These are phyloP conservation scores for Saccharomycopsis synnaedendra DNA, from an alignment of 805 yeast species.

Conservation along the genomic window DNA sequence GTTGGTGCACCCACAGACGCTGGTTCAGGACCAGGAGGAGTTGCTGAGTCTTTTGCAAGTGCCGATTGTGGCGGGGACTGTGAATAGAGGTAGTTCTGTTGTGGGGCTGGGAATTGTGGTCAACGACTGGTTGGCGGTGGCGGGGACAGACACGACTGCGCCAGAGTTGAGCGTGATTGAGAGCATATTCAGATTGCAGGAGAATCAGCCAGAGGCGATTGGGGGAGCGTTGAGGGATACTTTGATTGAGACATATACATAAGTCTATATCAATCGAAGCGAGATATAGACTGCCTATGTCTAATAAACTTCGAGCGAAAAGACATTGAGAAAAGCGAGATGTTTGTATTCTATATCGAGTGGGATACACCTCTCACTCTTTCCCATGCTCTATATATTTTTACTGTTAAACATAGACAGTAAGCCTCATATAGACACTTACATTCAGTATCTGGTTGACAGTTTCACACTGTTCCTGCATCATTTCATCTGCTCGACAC, in stretches of 20 bases:
- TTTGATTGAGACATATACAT: conserved; percentile 83
- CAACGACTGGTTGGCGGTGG: conserved; percentile 94
- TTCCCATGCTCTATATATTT: too few relatives aligned
- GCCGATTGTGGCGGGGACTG: conserved; percentile 97
- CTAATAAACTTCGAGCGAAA: too few relatives aligned
- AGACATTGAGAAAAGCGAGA: too few relatives aligned
- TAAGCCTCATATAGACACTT: too few relatives aligned
- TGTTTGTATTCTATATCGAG: too few relatives aligned
- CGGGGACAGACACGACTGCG: conserved; percentile 97
- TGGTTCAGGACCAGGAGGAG: conserved; percentile 97
- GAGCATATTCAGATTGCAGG: conserved; percentile 88
- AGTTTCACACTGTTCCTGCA: too few relatives aligned
- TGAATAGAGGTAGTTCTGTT: conserved; percentile 93
- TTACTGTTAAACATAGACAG: too few relatives aligned
- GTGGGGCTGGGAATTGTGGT: conserved; percentile 99
- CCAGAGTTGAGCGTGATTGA: conserved; percentile 96
- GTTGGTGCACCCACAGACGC: conserved; percentile 94
- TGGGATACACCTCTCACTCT: too few relatives aligned
- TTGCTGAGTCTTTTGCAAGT: conserved; percentile 89
- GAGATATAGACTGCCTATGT: too few relatives aligned
- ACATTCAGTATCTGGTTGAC: too few relatives aligned
- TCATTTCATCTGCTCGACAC: too few relatives aligned
- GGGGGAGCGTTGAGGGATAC: conserved; percentile 83
- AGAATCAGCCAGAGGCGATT: conserved; percentile 80
- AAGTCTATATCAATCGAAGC: conserved; percentile 12